Evolutionary conservation across 441 rosid genomes (phyloP), one percentile per base, ranked within the genome.

Genomic region (Francoa sonchifolia): DNA sequence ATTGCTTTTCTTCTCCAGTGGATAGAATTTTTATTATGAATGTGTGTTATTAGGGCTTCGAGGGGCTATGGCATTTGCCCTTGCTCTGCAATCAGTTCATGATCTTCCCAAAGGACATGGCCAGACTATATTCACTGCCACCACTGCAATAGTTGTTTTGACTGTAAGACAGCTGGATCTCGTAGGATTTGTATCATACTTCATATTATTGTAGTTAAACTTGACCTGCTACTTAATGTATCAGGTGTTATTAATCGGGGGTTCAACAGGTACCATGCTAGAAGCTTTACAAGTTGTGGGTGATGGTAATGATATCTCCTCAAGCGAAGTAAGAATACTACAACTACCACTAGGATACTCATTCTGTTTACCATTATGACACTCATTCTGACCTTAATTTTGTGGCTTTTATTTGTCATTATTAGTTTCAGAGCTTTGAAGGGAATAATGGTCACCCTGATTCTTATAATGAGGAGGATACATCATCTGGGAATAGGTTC

Each of bases 1-100:
- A 28, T 50, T 27, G 31, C 18, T 18, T 49, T 34, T 19, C 5
- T 42, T 4, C 47, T 6, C 26, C 27, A 12, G n/a, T n/a, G n/a
- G n/a, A n/a, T n/a, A n/a, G n/a, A n/a, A n/a, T n/a, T n/a, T n/a
- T n/a, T n/a, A n/a, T n/a, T n/a, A n/a, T n/a, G n/a, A n/a, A n/a
- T n/a, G n/a, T 34, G 7, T 37, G 31, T 63, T 59, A 17, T 15
- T 66, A 90, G 99, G 99, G 38, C 99, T 90, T 72, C 69, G 96
- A 67, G 99, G 99, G 37, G 99, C 99, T 26, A 90, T 90, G 99
- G 99, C 99, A 44, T 90, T 90, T 80, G 99, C 99, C 33, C 95
- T 90, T 70, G 99, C 99, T 53, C 72, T 90, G 74, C 96, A 90
- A 58, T 82, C 99, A 22, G 67, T 90, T 57, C 99, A 90, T 54